phyloP scores from a whole-genome alignment of 805 yeast genomes.

The Yarrowia divulgata region DNA sequence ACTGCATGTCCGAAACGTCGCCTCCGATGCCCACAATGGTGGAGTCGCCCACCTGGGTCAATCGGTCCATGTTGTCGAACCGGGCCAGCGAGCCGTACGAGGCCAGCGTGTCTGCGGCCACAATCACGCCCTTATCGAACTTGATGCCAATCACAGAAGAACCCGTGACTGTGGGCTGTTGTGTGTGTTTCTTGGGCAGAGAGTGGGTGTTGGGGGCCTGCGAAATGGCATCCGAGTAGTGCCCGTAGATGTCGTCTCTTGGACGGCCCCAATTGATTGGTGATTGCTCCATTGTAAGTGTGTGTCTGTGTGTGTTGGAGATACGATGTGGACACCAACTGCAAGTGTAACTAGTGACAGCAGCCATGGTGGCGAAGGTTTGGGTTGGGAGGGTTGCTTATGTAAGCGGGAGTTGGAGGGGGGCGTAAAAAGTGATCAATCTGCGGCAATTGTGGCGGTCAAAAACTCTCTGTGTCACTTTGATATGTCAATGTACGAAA shows the following conservation, averaged over 20 bases:
- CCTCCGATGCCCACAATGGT: slow-evolving; percentile 95
- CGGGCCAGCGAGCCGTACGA: slow-evolving; percentile 93
- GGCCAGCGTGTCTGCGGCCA: slow-evolving; percentile 93
- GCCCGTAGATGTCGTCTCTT: slow-evolving; percentile 78
- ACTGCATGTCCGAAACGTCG: slow-evolving; percentile 92
- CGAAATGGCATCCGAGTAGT: slow-evolving; percentile 62
- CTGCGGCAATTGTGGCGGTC: too few relatives aligned
- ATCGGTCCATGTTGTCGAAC: slow-evolving; percentile 83
- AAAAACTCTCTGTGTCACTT: too few relatives aligned
- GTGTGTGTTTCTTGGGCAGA: slow-evolving; percentile 84
- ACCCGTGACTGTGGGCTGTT: slow-evolving; percentile 95
- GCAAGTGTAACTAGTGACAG: too few relatives aligned
- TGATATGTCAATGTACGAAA: too few relatives aligned
- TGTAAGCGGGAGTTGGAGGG: background rate
- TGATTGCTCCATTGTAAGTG: slow-evolving; percentile 81
- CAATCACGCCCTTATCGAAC: slow-evolving; percentile 85
- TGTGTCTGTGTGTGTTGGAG: background rate
- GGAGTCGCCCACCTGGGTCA: slow-evolving; percentile 80
- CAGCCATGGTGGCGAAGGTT: slow-evolving; percentile 37
- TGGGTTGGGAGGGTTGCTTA: slow-evolving; percentile 26
- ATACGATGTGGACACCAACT: slow-evolving; percentile 14
- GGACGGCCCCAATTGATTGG: slow-evolving; percentile 98
- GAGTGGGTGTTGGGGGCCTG: slow-evolving; percentile 61
- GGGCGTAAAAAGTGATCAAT: too few relatives aligned
- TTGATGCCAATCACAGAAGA: slow-evolving; percentile 93